Conservation (phyloP, 164 flowering plant genomes). For the Dillenia suffruticosa region DNA sequence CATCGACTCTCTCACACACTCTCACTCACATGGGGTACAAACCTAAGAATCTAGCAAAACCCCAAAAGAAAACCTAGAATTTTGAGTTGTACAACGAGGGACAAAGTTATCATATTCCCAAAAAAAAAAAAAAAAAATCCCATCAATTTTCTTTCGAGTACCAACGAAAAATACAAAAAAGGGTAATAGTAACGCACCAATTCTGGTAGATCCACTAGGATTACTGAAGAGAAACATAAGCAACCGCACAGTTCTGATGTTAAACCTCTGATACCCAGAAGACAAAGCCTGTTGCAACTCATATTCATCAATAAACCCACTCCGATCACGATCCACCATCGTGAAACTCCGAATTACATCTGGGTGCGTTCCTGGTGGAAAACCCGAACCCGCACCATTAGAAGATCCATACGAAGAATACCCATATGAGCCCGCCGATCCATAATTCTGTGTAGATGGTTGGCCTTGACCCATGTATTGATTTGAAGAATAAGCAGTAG, state of each 20-base stretch:
- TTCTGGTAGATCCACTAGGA: slow-evolving; percentile 30
- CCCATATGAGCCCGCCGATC: background rate
- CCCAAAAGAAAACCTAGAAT: background rate
- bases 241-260: slow-evolving; percentile 50
- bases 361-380: slow-evolving; percentile 65
- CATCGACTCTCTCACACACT: too few relatives aligned
- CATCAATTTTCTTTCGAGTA: background rate
- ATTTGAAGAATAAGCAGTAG: background rate
- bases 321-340: slow-evolving; percentile 66
- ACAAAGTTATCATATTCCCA: background rate
- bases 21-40: background rate
- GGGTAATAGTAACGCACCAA: slow-evolving; percentile 36
- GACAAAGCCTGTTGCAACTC: slow-evolving; percentile 69
- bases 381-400: slow-evolving; percentile 15
- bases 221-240: slow-evolving; percentile 71
- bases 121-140: background rate
- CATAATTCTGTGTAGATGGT: background rate
- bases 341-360: slow-evolving; percentile 64
- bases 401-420: slow-evolving; percentile 20
- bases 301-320: slow-evolving; percentile 68
- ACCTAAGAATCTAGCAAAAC: background rate
- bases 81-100: background rate
- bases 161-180: slow-evolving; percentile 1
- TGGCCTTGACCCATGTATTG: too few relatives aligned
- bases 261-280: slow-evolving; percentile 48